Evolutionary conservation across 345 rosid genomes (phyloP), one percentile per base, ranked within the genome.

Genomic region (Salix udensis): DNA sequence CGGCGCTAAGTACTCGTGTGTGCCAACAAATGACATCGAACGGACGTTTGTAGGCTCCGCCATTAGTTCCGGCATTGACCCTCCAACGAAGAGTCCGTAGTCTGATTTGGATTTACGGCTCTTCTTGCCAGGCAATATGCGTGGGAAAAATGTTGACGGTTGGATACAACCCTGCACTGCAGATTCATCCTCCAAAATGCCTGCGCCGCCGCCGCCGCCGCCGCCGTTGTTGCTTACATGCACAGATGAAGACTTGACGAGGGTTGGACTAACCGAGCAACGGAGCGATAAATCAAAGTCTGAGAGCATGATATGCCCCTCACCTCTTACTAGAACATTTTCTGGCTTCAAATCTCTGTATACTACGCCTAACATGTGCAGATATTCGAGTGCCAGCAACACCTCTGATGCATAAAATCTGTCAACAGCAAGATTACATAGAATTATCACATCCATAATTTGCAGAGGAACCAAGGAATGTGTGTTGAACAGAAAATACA

Each of bases 291-390:
- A 82, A 74, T 94, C 97, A 40, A 91, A 94, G 83, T 94, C 97
- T 0, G 97, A 94, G 34, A 92, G 97, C 97, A 94, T 91, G 36
- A 94, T 92, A 72, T 94, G 97, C 1, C 97, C 97, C 71, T 91
- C 94, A 53, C 89, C 95, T 81, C 97, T 83, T 30, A 94, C 95
- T 8, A 92, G 87, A 23, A 94, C 93, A 69, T 94, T 94, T 80
- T 94, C 97, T 62, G 97, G 98, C 83, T 94, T 94, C 77, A 91
- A 81, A 68, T 94, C 98, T 67, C 97, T 88, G 76, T 94, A 94
- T 2, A 94, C 98, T 13, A 94, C 89, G 30, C 98, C 98, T 53
- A 92, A 88, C 98, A 94, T 94, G 88, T 92, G 98, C 44, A 94
- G 82, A 66, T 94, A 94, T 83, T 92, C 97, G 23, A 94, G 90